Base-by-base conservation (phyloP, 2,329 filamentous ascomycete species). In the Teratosphaeria epicoccoides region DNA sequence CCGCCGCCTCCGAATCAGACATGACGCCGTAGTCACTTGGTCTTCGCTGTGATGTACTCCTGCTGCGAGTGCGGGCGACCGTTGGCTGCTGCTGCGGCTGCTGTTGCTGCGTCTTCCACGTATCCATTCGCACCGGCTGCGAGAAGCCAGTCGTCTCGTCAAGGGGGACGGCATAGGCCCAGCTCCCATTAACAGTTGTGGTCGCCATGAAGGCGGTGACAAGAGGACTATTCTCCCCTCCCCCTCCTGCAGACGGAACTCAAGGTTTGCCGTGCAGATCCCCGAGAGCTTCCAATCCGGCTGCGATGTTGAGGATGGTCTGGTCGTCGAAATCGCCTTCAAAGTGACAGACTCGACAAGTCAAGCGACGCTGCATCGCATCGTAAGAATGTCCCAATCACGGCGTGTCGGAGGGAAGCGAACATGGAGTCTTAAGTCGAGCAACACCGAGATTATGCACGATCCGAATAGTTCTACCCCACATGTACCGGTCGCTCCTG, bases 1-100 rank as follows among this genome's bases (percentile, higher is more conserved):
- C 14, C 17, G 55, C 47, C 28, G 59, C 53, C 50, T 63, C 62
- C 24, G 59, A 57, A 51, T 65, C 62, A 43, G 61, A 62, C 29
- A 40, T 43, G 33, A 57, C 50, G 33, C 49, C 47, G 29, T 37
- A 56, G 25, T 52, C 54, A 52, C 55, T 57, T 3, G 51, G 54
- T n/a, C 54, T 20, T 2, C 52, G 51, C 20, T 48, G 28, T 5
- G 51, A 48, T 0, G 44, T 7, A 43, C 43, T 50, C 47, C 43
- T 43, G 33, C 40, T 29, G 43, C 43, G 45, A 24, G 26, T 12
- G 43, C 44, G 40, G 20, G 23, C 17, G 17, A 37, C 44, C 23
- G n/a, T n/a, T 14, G 12, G 24, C 23, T 7, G 14, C 7, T 37
- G n/a, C 17, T 11, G 29, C n/a, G n/a, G n/a, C 11, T 20, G 25